phyloP scores from a whole-genome alignment of 108 stramenopile species.

The Cyclotella atomus region DNA sequence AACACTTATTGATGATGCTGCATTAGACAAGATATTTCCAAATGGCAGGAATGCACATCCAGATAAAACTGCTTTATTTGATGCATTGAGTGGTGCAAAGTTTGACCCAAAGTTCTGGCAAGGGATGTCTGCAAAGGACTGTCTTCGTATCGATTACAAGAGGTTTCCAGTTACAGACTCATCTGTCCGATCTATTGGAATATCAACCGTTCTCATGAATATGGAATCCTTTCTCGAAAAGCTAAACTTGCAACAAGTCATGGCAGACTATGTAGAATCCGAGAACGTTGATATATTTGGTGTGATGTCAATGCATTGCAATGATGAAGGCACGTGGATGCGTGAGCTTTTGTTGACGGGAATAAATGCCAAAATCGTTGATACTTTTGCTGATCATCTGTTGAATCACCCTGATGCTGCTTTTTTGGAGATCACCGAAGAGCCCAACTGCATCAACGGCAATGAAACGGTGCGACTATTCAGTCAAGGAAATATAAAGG shows the following conservation, averaged over 20 bases:
- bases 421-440: conserved; percentile 30
- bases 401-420: conserved; percentile 34
- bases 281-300: conserved; percentile 37
- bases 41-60: conserved; percentile 23
- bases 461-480: conserved; percentile 40
- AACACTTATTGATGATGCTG: conserved; percentile 17
- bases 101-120: conserved; percentile 78
- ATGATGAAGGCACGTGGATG: conserved; percentile 8
- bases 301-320: conserved; percentile 21
- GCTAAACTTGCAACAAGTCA: conserved; percentile 11
- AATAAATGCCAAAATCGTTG: conserved; percentile 22
- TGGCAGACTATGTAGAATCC: conserved; percentile 40
- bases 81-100: conserved; percentile 62
- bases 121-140: conserved; percentile 60
- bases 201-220: conserved; percentile 67
- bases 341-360: conserved; percentile 40
- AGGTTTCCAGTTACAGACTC: conserved; percentile 39
- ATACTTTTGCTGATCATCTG: conserved; percentile 36
- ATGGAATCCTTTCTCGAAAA: conserved; percentile 50
- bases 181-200: conserved; percentile 56
- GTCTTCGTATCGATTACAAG: conserved; percentile 84
- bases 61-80: conserved; percentile 58
- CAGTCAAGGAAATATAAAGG: conserved; percentile 76
- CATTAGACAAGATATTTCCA: conserved; percentile 29
- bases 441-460: neutral